Conservation (phyloP, 2,329 filamentous ascomycete genomes). For the Colletotrichum sp. region DNA sequence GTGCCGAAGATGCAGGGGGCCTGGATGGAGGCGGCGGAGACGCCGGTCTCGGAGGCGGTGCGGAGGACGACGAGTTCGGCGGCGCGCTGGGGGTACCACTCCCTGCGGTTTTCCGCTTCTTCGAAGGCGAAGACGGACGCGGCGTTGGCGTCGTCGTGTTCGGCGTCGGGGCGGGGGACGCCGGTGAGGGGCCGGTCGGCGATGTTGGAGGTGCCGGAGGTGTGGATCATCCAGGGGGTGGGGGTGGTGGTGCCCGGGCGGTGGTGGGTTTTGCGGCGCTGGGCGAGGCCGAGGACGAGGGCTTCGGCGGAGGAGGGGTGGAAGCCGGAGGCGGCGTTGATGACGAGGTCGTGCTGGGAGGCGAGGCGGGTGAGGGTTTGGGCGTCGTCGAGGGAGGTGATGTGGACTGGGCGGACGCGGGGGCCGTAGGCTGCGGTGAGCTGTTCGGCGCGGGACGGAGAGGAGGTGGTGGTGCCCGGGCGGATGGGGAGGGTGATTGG, state of each 20-base stretch:
- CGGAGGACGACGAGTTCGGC: conserved; percentile 21
- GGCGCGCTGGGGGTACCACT: conserved; percentile 23
- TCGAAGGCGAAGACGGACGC: conserved; percentile 15
- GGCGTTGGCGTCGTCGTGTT: conserved; percentile 15
- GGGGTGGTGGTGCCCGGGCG: not conserved
- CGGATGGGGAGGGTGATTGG: conserved; percentile 3
- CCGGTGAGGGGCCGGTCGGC: conserved; percentile 21
- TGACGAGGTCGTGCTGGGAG: conserved; percentile 30
- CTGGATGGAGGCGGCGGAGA: conserved; percentile 20
- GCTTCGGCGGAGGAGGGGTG: conserved; percentile 35
- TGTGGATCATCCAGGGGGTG: conserved; percentile 22
- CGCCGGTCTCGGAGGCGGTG: conserved; percentile 2
- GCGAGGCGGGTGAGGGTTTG: conserved; percentile 5
- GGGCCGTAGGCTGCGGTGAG: conserved; percentile 3
- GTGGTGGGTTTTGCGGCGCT: conserved; percentile 22
- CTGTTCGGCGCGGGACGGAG: not conserved
- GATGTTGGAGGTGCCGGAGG: conserved; percentile 21
- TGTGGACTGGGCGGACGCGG: conserved; percentile 2
- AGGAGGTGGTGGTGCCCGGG: not conserved
- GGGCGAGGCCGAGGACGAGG: conserved; percentile 36
- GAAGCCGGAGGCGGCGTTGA: conserved; percentile 38
- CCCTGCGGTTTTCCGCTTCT: conserved; percentile 15
- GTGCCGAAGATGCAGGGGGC: conserved; percentile 18
- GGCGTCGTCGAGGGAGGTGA: conserved; percentile 18
- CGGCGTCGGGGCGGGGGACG: not conserved